These are phyloP conservation scores for Scheffersomyces segobiensis DNA, from an alignment of 1,139 yeast genomes.

Conservation along the genomic window DNA sequence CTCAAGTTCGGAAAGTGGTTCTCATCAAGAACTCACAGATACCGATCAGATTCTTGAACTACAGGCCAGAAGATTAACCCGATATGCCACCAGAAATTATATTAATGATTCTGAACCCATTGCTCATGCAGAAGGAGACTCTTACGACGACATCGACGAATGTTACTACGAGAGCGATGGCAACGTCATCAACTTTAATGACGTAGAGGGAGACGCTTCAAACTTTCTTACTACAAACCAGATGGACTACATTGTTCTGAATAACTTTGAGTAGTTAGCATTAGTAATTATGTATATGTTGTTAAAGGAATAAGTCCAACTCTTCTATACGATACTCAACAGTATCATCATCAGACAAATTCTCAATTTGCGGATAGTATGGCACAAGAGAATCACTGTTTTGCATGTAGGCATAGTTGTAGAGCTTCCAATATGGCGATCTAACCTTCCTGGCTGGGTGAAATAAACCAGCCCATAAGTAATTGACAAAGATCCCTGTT, in stretches of 20 bases:
- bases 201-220: neutral
- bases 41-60: conserved; percentile 47
- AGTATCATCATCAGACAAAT: conserved; percentile 20
- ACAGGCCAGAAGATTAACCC: conserved; percentile 54
- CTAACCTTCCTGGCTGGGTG: conserved; percentile 93
- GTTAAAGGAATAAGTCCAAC: conserved; percentile 34
- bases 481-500: conserved; percentile 69
- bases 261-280: neutral
- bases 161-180: conserved; percentile 5
- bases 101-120: conserved; percentile 31
- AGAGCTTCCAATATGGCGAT: conserved; percentile 80
- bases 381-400: conserved; percentile 80
- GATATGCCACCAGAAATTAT: conserved; percentile 43
- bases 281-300: conserved; percentile 4
- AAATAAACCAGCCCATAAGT: conserved; percentile 84
- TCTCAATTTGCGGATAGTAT: conserved; percentile 64
- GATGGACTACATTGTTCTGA: neutral
- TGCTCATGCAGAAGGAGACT: conserved; percentile 1
- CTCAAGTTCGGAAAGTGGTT: conserved; percentile 17
- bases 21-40: conserved; percentile 21
- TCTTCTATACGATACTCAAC: conserved; percentile 32
- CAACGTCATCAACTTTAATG: neutral
- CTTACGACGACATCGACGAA: conserved; percentile 1
- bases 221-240: neutral
- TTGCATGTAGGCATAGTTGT: conserved; percentile 74